phyloP scores from a whole-genome alignment of 208 protist genomes.

The Leishmania aethiopica region DNA sequence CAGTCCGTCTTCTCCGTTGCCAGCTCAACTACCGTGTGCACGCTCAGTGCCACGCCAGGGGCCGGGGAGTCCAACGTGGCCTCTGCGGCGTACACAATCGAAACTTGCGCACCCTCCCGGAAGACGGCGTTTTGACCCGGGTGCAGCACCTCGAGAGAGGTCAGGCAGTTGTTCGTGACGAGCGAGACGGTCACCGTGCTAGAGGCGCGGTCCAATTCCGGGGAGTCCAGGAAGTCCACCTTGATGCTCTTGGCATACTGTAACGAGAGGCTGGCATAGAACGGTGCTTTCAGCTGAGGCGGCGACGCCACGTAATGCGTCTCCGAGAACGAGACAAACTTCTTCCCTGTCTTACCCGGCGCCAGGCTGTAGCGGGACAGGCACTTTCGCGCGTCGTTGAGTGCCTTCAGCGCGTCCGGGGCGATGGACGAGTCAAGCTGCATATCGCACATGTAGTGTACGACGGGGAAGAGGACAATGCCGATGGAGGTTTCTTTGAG shows the following conservation, averaged over 20 bases:
- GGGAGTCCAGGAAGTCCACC: constrained; percentile 32
- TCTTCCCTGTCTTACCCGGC: constrained; percentile 13
- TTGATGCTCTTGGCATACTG: constrained; percentile 66
- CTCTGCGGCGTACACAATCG: constrained; percentile 23
- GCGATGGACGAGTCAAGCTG: constrained; percentile 59
- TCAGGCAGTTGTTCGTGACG: constrained; percentile 32
- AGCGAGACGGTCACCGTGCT: constrained; percentile 28
- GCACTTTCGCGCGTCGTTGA: constrained; percentile 64
- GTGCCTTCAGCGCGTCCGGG: constrained; percentile 53
- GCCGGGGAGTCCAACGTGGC: constrained; percentile 18
- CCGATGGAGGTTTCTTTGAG: constrained; percentile 78
- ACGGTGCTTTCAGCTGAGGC: constrained; percentile 35
- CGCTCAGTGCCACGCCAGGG: constrained; percentile 22
- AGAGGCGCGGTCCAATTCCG: constrained; percentile 13
- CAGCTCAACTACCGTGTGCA: constrained; percentile 52
- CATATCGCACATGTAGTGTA: constrained; percentile 76
- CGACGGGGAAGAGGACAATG: constrained; percentile 77
- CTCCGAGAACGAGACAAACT: constrained; percentile 49
- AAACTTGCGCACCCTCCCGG: constrained; percentile 24
- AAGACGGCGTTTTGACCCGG: constrained; percentile 19
- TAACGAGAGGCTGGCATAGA: constrained; percentile 50
- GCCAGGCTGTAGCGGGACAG: constrained; percentile 38
- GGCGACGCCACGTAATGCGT: constrained; percentile 62
- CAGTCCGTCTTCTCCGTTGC: constrained; percentile 62
- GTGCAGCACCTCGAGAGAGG: constrained; percentile 22